phyloP scores from a whole-genome alignment of 2,329 filamentous ascomycete genomes.

The Colletotrichum sp. region DNA sequence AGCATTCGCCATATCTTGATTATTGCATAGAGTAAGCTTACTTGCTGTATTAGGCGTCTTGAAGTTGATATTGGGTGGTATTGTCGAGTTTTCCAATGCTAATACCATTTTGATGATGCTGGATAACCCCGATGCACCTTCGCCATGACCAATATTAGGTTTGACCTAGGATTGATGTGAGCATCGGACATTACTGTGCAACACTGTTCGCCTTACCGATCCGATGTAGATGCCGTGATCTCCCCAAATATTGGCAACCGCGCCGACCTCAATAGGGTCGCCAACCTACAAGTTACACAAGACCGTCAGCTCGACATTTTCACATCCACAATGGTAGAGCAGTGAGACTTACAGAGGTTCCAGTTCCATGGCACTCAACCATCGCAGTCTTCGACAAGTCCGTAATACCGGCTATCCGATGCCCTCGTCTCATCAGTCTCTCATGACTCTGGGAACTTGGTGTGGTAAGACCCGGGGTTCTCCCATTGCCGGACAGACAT shows the following conservation, averaged over 20 bases:
- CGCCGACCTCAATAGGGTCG: slow-evolving; percentile 48
- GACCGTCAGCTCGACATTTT: not conserved
- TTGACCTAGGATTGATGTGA: slow-evolving; percentile 30
- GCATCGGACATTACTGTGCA: not conserved
- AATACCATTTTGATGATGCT: slow-evolving; percentile 48
- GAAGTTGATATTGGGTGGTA: slow-evolving; percentile 45
- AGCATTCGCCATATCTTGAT: not conserved
- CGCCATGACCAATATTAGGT: slow-evolving; percentile 47
- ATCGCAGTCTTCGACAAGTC: slow-evolving; percentile 31
- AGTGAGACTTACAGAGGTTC: slow-evolving; percentile 41
- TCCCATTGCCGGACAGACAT: slow-evolving; percentile 46
- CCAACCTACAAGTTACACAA: slow-evolving; percentile 37
- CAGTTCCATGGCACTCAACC: slow-evolving; percentile 45
- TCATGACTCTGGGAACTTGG: slow-evolving; percentile 40
- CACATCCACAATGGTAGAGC: not conserved
- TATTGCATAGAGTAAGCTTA: not conserved
- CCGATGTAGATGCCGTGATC: slow-evolving; percentile 30
- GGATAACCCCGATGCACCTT: slow-evolving; percentile 46
- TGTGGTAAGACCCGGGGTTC: slow-evolving; percentile 40
- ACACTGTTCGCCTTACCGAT: slow-evolving; percentile 1
- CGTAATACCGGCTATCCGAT: slow-evolving; percentile 31
- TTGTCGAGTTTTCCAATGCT: slow-evolving; percentile 40
- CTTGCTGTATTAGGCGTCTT: slow-evolving; percentile 29
- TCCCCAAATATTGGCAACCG: slow-evolving; percentile 34
- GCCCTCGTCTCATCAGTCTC: slow-evolving; percentile 39